Base-by-base conservation (phyloP, 202 grass and related monocot genomes). In the Zizania palustris region DNA sequence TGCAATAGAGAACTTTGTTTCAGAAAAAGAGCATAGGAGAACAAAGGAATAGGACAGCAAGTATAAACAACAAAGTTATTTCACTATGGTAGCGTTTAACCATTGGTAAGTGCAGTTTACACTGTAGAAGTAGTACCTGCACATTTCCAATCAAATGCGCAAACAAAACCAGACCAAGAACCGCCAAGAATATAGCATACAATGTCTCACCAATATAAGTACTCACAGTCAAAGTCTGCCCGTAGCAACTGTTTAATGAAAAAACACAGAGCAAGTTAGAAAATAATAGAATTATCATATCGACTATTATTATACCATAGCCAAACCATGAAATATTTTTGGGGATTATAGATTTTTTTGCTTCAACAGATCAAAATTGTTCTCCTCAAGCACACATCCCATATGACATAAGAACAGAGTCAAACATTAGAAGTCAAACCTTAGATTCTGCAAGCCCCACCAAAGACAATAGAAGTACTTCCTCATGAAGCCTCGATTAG, bases 381-480 rank as follows among this genome's bases (percentile, higher is more conserved):
- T 14, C 6, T n/a, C 33, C 59, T 48, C 36, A 82, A 70, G 13
- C 40, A 75, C 45, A 13, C 48, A 19, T 42, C 12, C n/a, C 69
- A 69, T 6, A 10, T 16, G 34, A 85, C 14, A 66, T 39, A 5
- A 66, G 12, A 28, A 28, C 28, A 28, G 28, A 28, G 28, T 28
- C 28, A 28, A 28, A 28, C 28, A 28, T 42, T 80, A 20, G 71
- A 64, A 84, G 44, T 77, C 65, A 75, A 92, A 98, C 96, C 96
- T 98, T 69, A 98, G 87, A 89, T 92, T 98, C 78, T 98, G 96
- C 66, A 98, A 93, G 65, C 96, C 96, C 96, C 96, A 98, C 96
- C 96, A 98, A 64, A 98, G 90, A 46, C 89, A 98, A 92, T 90
- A 98, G 22, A 98, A 63, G 75, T 92, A 98, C 81, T 98, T 98